Conservation (phyloP, 495 filamentous ascomycete species). For the Bathelium albidoporum region DNA sequence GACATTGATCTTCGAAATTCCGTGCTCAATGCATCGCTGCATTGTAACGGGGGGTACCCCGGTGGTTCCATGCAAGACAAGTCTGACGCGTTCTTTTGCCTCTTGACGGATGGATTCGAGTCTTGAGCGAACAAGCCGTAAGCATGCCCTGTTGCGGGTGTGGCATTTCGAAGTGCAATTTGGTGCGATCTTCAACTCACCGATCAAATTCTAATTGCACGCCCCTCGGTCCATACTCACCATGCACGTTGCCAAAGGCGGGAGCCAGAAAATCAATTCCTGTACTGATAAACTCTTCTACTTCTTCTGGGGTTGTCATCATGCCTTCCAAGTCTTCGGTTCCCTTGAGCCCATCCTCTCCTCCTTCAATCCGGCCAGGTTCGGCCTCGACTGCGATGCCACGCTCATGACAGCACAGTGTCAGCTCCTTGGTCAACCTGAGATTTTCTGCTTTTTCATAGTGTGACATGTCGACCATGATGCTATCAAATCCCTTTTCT, state of each 20-base stretch:
- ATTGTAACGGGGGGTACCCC: conserved; percentile 61
- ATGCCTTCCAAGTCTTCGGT: conserved; percentile 62
- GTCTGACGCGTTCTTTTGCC: neutral
- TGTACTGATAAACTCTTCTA: conserved; percentile 59
- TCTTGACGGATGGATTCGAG: conserved; percentile 2
- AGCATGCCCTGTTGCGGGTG: neutral
- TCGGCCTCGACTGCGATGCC: conserved; percentile 71
- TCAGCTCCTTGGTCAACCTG: conserved; percentile 54
- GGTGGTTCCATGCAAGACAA: conserved; percentile 45
- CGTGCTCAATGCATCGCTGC: conserved; percentile 53
- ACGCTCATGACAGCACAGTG: conserved; percentile 58
- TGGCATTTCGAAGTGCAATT: neutral
- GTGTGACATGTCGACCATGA: conserved; percentile 34
- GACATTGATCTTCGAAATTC: conserved; percentile 70
- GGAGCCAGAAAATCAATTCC: conserved; percentile 75
- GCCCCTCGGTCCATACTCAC: conserved; percentile 63
- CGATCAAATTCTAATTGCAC: conserved; percentile 59
- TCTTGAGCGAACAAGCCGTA: conserved; percentile 6
- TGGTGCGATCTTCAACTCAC: neutral
- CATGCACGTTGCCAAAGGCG: conserved; percentile 76
- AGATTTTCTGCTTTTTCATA: conserved; percentile 74
- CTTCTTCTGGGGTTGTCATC: conserved; percentile 63
- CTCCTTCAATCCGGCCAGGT: conserved; percentile 68
- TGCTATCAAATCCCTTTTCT: conserved; percentile 11
- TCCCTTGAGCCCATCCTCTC: conserved; percentile 69